Conservation (phyloP, 73 alveolate genomes). For the Paramecium pentaurelia region DNA sequence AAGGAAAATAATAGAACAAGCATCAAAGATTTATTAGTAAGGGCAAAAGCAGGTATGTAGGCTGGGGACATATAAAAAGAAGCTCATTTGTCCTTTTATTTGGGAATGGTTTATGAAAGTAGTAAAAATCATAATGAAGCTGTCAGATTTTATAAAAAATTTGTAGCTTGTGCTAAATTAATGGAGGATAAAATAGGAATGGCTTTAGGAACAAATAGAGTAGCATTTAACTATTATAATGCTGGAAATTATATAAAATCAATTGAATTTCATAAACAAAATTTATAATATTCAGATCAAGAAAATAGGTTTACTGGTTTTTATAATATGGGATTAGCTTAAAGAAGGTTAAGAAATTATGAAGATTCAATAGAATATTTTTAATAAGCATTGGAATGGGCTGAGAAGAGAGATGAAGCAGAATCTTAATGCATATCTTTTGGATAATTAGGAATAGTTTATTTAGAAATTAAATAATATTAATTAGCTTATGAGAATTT, state of each 20-base stretch:
- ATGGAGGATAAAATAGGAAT: conserved; percentile 98
- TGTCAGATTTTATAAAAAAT: conserved; percentile 92
- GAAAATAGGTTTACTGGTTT: conserved; percentile 94
- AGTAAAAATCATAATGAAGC: conserved; percentile 82
- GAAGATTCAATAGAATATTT: not conserved
- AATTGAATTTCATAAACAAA: conserved; percentile 89
- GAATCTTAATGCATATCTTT: not conserved
- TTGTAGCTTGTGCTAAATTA: conserved; percentile 95
- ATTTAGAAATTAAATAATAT: not conserved
- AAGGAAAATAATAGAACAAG: conserved; percentile 71
- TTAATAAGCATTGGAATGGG: not conserved
- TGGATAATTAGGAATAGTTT: not conserved
- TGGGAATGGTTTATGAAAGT: conserved; percentile 96
- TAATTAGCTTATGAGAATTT: not conserved
- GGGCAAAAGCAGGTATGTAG: conserved; percentile 98
- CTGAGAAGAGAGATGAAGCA: not conserved
- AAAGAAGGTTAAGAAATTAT: not conserved
- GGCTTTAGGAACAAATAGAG: conserved; percentile 95
- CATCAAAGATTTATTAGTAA: conserved; percentile 88
- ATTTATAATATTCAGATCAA: conserved; percentile 86
- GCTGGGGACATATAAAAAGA: conserved; percentile 96
- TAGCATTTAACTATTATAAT: conserved; percentile 93
- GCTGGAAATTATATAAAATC: conserved; percentile 84
- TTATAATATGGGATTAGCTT: conserved; percentile 92
- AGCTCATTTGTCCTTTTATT: conserved; percentile 96